Evolutionary conservation across 2,329 filamentous ascomycete genomes (phyloP).

Genomic region (Fusarium penzigii): DNA sequence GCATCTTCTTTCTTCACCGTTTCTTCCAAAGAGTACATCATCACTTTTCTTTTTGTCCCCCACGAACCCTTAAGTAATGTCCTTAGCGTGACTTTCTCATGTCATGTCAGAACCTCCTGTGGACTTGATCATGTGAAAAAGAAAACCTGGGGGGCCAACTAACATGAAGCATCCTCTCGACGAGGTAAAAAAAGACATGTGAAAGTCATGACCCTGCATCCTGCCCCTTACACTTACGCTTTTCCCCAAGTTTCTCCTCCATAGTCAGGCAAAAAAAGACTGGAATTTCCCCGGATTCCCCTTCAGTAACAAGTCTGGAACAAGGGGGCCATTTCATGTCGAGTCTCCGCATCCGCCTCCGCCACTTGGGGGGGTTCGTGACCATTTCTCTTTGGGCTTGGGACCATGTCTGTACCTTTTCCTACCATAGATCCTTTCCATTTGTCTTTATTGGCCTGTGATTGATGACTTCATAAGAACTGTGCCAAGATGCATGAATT

Average conservation of each 20-base stretch:
- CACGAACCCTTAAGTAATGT: too few species aligned
- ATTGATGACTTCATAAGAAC: slow-evolving; percentile 3
- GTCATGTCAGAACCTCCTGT: too few species aligned
- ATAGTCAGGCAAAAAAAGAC: too few species aligned
- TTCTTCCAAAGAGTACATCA: too few species aligned
- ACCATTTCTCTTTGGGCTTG: neutral
- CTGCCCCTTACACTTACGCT: too few species aligned
- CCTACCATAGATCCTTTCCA: neutral
- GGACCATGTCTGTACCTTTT: neutral
- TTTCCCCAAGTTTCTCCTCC: too few species aligned
- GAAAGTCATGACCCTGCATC: neutral
- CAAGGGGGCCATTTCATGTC: neutral
- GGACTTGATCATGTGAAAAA: slow-evolving; percentile 18
- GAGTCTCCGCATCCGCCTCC: neutral
- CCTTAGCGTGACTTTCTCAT: too few species aligned
- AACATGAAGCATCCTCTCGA: too few species aligned
- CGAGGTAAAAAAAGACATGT: neutral
- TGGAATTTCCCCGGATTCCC: neutral
- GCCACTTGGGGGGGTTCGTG: neutral
- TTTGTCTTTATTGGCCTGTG: neutral
- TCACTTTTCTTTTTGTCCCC: too few species aligned
- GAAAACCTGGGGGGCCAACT: too few species aligned
- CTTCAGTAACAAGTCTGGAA: neutral
- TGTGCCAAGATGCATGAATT: neutral
- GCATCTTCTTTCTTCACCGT: too few species aligned